Evolutionary conservation across 2,329 filamentous ascomycete genomes (phyloP), one percentile per base, ranked within the genome.

Genomic region (Clarireedia hainanense): DNA sequence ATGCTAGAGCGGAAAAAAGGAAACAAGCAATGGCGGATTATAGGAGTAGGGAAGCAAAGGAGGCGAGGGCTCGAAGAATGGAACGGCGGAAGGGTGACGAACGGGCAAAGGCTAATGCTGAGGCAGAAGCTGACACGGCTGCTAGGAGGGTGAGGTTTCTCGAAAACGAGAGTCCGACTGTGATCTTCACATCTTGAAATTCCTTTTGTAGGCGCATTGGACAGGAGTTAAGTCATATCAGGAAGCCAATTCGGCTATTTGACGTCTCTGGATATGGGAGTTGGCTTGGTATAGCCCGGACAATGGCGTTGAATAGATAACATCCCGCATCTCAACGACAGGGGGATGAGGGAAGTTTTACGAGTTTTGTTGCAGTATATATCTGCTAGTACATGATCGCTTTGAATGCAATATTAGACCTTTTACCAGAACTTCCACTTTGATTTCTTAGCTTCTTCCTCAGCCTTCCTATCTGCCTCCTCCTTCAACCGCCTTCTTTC

Each of bases 1-100:
- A 81, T 56, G 76, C 78, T 4, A 75, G 83, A 17, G 72, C 76
- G 2, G 74, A 80, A 68, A 81, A 79, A 65, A 74, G 83, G 42
- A 75, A 75, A 56, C 77, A 81, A 67, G 83, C 86, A 68, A 75
- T 86, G 63, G 77, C 76, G 9, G 82, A 83, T 47, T 86, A 85
- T 66, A 76, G 73, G 60, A 81, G 77, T 62, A 75, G 83, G 23
- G 81, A 85, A 63, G 82, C 82, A 4, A 74, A 81, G 47, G 77
- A 86, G 56, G 83, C 82, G 3, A 73, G 83, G 49, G 77, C 79
- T 0, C 73, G 70, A 60, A 74, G 83, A 56, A 85, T 70, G 60
- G 75, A 79, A 65, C 74, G 76, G 48, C 73, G 81, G 46, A 72
- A 75, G 57, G 62, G 56, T 5, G 61, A 54, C 26, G 63, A 62